Evolutionary conservation across 2,329 filamentous ascomycete genomes (phyloP).

Genomic region (Sporothrix humicola): DNA sequence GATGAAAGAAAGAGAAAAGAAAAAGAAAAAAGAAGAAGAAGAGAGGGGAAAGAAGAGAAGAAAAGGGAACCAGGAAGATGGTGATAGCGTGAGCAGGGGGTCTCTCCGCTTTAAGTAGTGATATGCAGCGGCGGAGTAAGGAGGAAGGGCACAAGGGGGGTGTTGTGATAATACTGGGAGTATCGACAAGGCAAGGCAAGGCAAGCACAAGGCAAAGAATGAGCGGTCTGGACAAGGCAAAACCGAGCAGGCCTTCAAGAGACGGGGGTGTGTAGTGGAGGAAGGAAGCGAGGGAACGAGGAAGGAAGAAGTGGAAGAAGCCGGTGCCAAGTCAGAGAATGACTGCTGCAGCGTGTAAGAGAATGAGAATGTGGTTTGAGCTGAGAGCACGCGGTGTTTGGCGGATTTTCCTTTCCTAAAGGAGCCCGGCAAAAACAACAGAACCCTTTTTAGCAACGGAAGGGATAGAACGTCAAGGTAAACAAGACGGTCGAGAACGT

Average conservation of each 20-base stretch:
- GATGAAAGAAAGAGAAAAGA: constrained; percentile 43
- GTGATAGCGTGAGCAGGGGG: constrained; percentile 27
- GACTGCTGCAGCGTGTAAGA: constrained; percentile 13
- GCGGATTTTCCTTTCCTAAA: constrained; percentile 11
- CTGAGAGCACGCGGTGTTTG: constrained; percentile 18
- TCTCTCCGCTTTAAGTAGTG: constrained; percentile 31
- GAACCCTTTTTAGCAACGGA: not conserved
- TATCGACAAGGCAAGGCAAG: constrained; percentile 1
- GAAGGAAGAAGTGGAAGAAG: constrained; percentile 11
- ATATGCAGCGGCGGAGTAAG: constrained; percentile 28
- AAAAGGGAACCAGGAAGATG: constrained; percentile 20
- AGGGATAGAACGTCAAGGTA: not conserved
- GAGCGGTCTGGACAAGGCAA: constrained; percentile 23
- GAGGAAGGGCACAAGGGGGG: constrained; percentile 24
- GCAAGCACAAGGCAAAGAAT: constrained; percentile 8
- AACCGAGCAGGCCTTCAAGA: constrained; percentile 7
- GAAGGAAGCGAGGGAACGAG: constrained; percentile 12
- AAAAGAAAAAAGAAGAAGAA: constrained; percentile 34
- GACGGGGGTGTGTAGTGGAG: constrained; percentile 13
- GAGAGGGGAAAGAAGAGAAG: not conserved
- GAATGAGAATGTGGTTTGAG: constrained; percentile 9
- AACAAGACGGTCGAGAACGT: not conserved
- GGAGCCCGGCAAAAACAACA: constrained; percentile 13
- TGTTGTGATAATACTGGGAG: constrained; percentile 2
- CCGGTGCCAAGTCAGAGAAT: constrained; percentile 18